A percentile compares a stretch with the other conserved stretches of the same genome.
phyloP scores from a whole-genome alignment of 2,329 filamentous ascomycete species.

The Colletotrichum sp. region DNA sequence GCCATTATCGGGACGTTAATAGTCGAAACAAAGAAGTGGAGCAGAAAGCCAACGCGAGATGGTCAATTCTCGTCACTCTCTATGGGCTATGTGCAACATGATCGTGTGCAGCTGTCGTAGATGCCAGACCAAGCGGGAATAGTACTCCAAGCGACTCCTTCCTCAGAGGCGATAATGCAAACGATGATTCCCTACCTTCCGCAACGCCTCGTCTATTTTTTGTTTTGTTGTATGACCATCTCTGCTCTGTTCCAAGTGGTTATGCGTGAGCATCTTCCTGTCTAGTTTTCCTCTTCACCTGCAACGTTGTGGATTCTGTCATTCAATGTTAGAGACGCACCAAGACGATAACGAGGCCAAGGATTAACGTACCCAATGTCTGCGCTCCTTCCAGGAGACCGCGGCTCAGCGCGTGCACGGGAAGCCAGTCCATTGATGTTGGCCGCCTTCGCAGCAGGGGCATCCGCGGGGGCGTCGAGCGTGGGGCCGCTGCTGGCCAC shows the following conservation, averaged over 20 bases:
- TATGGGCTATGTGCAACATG: not conserved
- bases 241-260: not conserved
- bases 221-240: not conserved
- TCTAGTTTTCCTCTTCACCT: constrained; percentile 9
- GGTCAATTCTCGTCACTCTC: not conserved
- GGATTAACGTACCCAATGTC: not conserved
- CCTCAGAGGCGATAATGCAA: not conserved
- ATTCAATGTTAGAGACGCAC: not conserved
- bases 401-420: not conserved
- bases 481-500: constrained; percentile 5
- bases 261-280: not conserved
- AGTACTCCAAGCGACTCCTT: not conserved
- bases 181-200: not conserved
- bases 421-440: not conserved
- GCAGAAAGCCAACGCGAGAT: not conserved
- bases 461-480: not conserved
- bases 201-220: constrained; percentile 4
- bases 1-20: not conserved
- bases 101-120: not conserved
- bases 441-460: not conserved
- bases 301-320: constrained; percentile 10
- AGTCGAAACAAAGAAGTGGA: not conserved
- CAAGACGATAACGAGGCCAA: not conserved
- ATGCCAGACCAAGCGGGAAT: not conserved
- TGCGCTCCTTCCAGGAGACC: not conserved